phyloP scores from a whole-genome alignment of 176 grass and related monocot genomes.

The Pontederia paniculata region DNA sequence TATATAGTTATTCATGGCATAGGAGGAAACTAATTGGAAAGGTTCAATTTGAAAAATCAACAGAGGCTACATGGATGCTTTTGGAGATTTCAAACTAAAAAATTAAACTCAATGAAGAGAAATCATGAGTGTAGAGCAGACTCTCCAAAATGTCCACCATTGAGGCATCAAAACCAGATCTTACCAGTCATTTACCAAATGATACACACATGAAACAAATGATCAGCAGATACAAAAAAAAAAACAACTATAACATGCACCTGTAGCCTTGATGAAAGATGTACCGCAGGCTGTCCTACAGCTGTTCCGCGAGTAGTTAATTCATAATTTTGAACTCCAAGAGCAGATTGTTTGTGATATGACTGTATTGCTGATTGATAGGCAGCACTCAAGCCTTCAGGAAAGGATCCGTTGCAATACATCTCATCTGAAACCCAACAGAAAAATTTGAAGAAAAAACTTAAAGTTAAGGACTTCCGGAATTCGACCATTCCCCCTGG shows the following conservation, averaged over 20 bases:
- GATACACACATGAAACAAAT: neutral
- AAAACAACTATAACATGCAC: conserved; percentile 20
- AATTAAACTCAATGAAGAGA: neutral
- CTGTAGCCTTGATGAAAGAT: conserved; percentile 86
- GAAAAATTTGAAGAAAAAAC: conserved; percentile 99
- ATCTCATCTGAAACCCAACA: conserved; percentile 66
- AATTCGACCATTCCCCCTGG: conserved; percentile 98
- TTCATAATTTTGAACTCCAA: conserved; percentile 70
- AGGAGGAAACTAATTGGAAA: neutral
- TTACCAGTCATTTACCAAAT: neutral
- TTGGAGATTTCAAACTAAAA: no score
- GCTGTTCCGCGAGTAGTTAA: conserved; percentile 61
- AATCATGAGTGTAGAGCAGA: no score
- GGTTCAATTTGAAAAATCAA: neutral
- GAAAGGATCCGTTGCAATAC: conserved; percentile 43
- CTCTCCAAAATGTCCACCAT: no score
- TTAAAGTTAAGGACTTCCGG: conserved; percentile 76
- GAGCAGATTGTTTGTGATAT: conserved; percentile 30
- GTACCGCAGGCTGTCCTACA: conserved; percentile 66
- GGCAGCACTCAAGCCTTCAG: conserved; percentile 31
- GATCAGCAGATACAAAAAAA: neutral
- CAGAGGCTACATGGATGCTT: no score
- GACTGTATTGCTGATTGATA: conserved; percentile 60
- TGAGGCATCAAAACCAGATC: no score
- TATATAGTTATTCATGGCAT: neutral